Percentiles rank a stretch among this genome's conserved stretches.
Conservation (phyloP, 768 basidiomycete genomes). For the Crepidotus variabilis region DNA sequence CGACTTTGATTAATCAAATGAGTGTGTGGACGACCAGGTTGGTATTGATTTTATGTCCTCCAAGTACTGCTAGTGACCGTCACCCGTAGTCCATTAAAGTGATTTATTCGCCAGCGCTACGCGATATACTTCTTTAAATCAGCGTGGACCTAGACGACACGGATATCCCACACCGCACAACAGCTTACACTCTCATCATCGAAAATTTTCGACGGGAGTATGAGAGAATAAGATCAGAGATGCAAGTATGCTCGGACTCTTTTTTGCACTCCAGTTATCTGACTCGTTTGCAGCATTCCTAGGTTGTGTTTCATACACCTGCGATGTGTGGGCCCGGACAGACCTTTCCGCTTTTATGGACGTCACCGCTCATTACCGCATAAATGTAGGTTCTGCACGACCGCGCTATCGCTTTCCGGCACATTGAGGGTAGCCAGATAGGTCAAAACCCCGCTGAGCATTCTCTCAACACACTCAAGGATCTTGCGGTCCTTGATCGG, state of each 20-base stretch:
- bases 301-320: conserved; percentile 24
- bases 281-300: conserved; percentile 16
- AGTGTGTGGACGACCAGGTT: conserved; percentile 28
- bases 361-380: conserved; percentile 26
- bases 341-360: conserved; percentile 24
- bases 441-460: conserved; percentile 20
- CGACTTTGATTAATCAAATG: conserved; percentile 13
- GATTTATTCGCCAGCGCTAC: conserved; percentile 26
- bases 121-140: conserved; percentile 25
- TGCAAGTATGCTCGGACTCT: conserved; percentile 7
- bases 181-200: conserved; percentile 22
- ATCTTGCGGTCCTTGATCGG: conserved; percentile 13
- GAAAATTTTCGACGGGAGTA: conserved; percentile 16
- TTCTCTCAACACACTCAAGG: conserved; percentile 18
- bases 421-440: conserved; percentile 24
- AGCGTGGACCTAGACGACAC: conserved; percentile 17
- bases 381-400: background rate
- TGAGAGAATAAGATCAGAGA: conserved; percentile 14
- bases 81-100: conserved; percentile 28
- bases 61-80: background rate
- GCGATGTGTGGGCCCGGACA: conserved; percentile 27
- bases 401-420: conserved; percentile 24
- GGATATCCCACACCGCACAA: conserved; percentile 30
- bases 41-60: background rate
- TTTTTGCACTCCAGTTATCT: background rate